Evolutionary conservation across 2,329 filamentous ascomycete species (phyloP).

Genomic region (Xylaria sp.): DNA sequence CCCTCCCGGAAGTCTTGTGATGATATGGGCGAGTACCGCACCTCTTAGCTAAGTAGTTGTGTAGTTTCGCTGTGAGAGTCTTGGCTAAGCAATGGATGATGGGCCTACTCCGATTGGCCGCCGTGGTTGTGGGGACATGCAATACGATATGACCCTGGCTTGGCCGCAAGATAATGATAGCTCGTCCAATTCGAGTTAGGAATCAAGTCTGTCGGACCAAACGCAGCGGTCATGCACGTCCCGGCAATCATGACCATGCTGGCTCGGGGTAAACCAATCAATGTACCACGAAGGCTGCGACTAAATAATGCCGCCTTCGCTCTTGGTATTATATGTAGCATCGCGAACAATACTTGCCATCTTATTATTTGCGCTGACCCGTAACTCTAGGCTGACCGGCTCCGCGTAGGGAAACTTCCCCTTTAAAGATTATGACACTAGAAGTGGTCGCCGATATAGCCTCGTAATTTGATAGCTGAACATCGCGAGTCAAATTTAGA

Average conservation of each 20-base stretch:
- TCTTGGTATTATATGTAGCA: not conserved
- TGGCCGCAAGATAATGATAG: not conserved
- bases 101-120: slow-evolving; percentile 25
- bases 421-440: not conserved
- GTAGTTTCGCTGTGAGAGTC: slow-evolving; percentile 11
- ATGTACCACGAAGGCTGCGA: not conserved
- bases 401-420: not conserved
- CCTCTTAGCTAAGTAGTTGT: not conserved
- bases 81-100: not conserved
- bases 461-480: not conserved
- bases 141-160: not conserved
- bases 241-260: not conserved
- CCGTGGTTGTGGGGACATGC: slow-evolving; percentile 8
- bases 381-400: not conserved
- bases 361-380: not conserved
- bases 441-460: not conserved
- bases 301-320: not conserved
- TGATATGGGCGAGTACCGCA: not conserved
- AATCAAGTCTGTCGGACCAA: not conserved
- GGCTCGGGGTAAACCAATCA: not conserved
- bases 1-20: no score
- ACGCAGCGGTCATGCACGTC: not conserved
- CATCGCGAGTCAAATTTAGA: not conserved
- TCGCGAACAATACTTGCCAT: not conserved
- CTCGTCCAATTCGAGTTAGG: not conserved